phyloP scores from a whole-genome alignment of 371 early-diverging fungal genomes.

The Mucor velutinosus region DNA sequence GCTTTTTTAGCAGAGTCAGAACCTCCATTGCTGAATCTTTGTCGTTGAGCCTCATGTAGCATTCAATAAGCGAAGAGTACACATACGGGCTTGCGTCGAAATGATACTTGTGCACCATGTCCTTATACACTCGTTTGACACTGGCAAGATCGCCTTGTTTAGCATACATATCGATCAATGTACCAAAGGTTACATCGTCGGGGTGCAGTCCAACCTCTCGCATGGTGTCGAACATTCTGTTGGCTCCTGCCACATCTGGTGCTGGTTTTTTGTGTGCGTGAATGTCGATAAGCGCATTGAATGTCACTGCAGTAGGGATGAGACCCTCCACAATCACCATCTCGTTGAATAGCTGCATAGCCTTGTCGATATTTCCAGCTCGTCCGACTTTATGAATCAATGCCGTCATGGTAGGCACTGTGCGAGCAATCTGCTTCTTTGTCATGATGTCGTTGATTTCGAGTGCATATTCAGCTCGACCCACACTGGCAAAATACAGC shows the following conservation, averaged over 20 bases:
- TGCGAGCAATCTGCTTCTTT: slow-evolving; percentile 31
- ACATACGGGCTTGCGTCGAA: slow-evolving; percentile 33
- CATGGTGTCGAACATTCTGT: slow-evolving; percentile 28
- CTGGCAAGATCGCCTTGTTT: slow-evolving; percentile 35
- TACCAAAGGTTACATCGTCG: slow-evolving; percentile 36
- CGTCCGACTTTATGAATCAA: slow-evolving; percentile 54
- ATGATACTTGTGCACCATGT: slow-evolving; percentile 25
- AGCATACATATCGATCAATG: slow-evolving; percentile 49
- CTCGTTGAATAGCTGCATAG: slow-evolving; percentile 41
- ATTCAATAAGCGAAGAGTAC: slow-evolving; percentile 39
- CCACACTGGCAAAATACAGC: slow-evolving; percentile 42
- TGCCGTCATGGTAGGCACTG: slow-evolving; percentile 37
- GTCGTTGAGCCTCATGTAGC: slow-evolving; percentile 34
- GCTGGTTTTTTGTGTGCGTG: slow-evolving; percentile 43
- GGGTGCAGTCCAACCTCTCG: slow-evolving; percentile 32
- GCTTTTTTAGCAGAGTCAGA: slow-evolving; percentile 19
- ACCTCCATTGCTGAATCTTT: slow-evolving; percentile 27
- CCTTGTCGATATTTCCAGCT: slow-evolving; percentile 31
- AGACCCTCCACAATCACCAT: slow-evolving; percentile 24
- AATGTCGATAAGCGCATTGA: slow-evolving; percentile 54
- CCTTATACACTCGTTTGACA: slow-evolving; percentile 28
- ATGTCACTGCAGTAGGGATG: slow-evolving; percentile 42
- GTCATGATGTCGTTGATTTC: slow-evolving; percentile 47
- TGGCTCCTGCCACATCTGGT: slow-evolving; percentile 37
- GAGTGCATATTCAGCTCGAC: slow-evolving; percentile 41